These are phyloP conservation scores for Phytophthora fragariaefolia DNA, from an alignment of 352 stramenopile species.

Conservation along the genomic window DNA sequence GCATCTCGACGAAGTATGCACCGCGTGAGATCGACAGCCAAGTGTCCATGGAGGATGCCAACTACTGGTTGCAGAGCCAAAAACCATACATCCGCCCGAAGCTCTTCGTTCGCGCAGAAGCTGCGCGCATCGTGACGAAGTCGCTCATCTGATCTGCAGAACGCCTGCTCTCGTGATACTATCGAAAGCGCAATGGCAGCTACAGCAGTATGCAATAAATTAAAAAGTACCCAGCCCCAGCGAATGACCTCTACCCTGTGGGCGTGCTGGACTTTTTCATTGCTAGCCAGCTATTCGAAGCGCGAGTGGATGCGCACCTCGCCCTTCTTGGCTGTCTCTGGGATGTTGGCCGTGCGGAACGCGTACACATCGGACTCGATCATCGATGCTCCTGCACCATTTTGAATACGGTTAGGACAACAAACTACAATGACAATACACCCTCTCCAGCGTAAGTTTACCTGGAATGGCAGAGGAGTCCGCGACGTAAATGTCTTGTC, in stretches of 20 bases:
- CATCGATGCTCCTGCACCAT: slow-evolving; percentile 33
- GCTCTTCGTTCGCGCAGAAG: slow-evolving; percentile 84
- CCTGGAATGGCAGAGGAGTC: slow-evolving; percentile 75
- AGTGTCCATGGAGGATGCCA: slow-evolving; percentile 84
- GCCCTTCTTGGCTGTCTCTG: slow-evolving; percentile 45
- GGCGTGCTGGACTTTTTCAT: slow-evolving; percentile 13
- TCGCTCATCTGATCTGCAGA: slow-evolving; percentile 56
- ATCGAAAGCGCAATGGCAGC: slow-evolving; percentile 17
- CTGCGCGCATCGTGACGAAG: slow-evolving; percentile 85
- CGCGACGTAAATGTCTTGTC: slow-evolving; percentile 75
- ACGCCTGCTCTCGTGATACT: not conserved
- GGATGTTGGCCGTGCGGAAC: slow-evolving; percentile 60
- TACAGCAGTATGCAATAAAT: slow-evolving; percentile 38
- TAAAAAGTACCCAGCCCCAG: slow-evolving; percentile 32
- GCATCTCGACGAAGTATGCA: slow-evolving; percentile 60
- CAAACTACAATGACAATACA: slow-evolving; percentile 9
- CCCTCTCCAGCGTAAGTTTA: slow-evolving; percentile 11
- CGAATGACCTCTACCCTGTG: slow-evolving; percentile 11
- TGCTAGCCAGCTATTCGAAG: slow-evolving; percentile 54
- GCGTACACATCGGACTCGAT: slow-evolving; percentile 82
- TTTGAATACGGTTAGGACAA: slow-evolving; percentile 10
- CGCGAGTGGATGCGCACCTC: slow-evolving; percentile 74
- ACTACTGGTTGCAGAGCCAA: slow-evolving; percentile 84
- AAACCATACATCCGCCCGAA: slow-evolving; percentile 86
- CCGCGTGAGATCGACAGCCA: slow-evolving; percentile 66